Conservation (phyloP, 2,329 filamentous ascomycete genomes). For the Passalora sequoiae region DNA sequence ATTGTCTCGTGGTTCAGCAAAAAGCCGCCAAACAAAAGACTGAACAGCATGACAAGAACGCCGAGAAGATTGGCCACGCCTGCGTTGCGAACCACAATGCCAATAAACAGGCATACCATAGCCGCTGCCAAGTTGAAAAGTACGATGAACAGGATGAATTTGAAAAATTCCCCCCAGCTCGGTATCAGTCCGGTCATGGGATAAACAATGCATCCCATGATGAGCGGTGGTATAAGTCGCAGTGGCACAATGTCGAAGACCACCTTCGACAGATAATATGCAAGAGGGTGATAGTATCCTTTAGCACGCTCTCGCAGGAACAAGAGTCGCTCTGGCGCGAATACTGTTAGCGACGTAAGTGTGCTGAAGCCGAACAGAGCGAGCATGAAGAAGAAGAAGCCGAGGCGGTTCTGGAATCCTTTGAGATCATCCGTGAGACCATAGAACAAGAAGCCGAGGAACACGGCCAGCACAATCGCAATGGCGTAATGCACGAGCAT, state of each 20-base stretch:
- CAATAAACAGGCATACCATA: conserved; percentile 90
- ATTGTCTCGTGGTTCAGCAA: conserved; percentile 93
- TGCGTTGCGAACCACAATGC: conserved; percentile 86
- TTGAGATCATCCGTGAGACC: conserved; percentile 92
- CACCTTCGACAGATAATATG: conserved; percentile 94
- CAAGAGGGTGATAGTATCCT: conserved; percentile 89
- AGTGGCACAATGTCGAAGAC: conserved; percentile 95
- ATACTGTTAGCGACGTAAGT: conserved; percentile 86
- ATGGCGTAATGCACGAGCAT: conserved; percentile 99
- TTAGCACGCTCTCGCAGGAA: conserved; percentile 94
- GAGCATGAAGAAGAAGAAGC: conserved; percentile 94
- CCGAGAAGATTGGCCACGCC: conserved; percentile 91
- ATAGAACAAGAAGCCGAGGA: conserved; percentile 94
- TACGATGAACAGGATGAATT: conserved; percentile 85
- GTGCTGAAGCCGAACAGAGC: conserved; percentile 96
- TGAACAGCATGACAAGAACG: conserved; percentile 95
- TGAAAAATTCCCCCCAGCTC: conserved; percentile 76
- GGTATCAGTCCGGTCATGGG: conserved; percentile 94
- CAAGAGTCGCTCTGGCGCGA: conserved; percentile 81
- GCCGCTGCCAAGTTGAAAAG: conserved; percentile 94
- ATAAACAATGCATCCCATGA: conserved; percentile 94
- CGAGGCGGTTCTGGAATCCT: conserved; percentile 94
- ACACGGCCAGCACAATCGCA: conserved; percentile 85
- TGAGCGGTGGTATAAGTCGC: conserved; percentile 86
- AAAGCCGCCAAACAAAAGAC: conserved; percentile 86